Conservation (phyloP, 495 filamentous ascomycete genomes). For the Xylaria scruposa region DNA sequence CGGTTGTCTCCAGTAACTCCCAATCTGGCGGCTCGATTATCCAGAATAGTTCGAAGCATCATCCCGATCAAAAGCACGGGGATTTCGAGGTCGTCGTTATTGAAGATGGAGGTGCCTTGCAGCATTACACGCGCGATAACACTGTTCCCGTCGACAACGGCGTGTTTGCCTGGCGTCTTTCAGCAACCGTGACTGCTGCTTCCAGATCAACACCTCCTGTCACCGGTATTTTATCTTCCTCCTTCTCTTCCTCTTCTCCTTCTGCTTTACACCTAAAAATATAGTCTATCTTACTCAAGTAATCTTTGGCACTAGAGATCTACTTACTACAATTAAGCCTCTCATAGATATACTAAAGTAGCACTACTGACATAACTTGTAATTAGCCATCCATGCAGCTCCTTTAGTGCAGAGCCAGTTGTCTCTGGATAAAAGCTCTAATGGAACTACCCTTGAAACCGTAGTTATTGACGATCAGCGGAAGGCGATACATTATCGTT, state of each 20-base stretch:
- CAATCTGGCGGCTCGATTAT: slow-evolving; percentile 34
- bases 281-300: neutral
- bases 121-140: slow-evolving; percentile 34
- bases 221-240: neutral
- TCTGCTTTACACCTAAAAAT: too few relatives aligned
- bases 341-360: neutral
- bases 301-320: neutral
- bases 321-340: neutral
- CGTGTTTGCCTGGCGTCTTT: slow-evolving; percentile 24
- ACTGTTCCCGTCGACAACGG: neutral
- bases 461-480: slow-evolving; percentile 7
- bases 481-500: slow-evolving; percentile 29
- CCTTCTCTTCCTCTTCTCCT: neutral
- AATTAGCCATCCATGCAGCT: slow-evolving; percentile 15
- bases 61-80: slow-evolving; percentile 25
- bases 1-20: slow-evolving; percentile 14
- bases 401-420: slow-evolving; percentile 28
- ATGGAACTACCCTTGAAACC: slow-evolving; percentile 26
- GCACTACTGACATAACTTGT: neutral
- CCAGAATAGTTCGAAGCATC: slow-evolving; percentile 23
- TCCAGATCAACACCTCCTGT: neutral
- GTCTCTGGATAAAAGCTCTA: neutral
- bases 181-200: slow-evolving; percentile 20
- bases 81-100: slow-evolving; percentile 36
- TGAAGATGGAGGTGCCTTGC: slow-evolving; percentile 22